These are phyloP conservation scores for Solanum virginianum DNA, from an alignment of 257 asterid genomes.

Conservation along the genomic window DNA sequence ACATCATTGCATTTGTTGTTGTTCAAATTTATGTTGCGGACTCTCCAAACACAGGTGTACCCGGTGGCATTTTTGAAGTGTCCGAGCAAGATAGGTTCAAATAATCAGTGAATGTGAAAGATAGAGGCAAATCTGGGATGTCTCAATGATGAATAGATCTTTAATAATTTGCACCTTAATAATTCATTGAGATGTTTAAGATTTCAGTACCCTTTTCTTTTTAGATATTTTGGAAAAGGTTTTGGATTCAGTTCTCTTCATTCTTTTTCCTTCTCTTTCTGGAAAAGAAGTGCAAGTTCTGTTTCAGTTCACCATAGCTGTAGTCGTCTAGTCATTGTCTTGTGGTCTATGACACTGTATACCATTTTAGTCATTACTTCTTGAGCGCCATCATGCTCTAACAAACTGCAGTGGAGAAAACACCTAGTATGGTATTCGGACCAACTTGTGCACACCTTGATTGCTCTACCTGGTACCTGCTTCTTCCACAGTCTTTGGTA, in stretches of 20 bases:
- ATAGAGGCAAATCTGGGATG: not conserved
- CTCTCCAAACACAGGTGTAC: too few species aligned
- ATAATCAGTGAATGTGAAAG: not conserved
- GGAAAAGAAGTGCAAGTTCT: not conserved
- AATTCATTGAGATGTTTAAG: not conserved
- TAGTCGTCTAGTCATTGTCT: not conserved
- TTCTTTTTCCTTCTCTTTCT: not conserved
- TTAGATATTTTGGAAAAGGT: not conserved
- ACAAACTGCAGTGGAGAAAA: not conserved
- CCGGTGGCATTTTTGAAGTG: too few species aligned
- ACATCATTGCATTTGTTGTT: not conserved
- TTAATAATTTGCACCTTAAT: not conserved
- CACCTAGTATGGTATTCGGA: not conserved
- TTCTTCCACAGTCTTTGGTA: not conserved
- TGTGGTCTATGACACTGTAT: not conserved
- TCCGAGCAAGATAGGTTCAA: too few species aligned
- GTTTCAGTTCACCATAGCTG: not conserved
- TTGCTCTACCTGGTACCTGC: not conserved
- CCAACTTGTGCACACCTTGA: not conserved
- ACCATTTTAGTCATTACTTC: not conserved
- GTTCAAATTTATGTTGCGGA: not conserved
- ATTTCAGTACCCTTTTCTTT: not conserved
- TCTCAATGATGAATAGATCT: not conserved
- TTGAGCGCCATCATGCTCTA: not conserved
- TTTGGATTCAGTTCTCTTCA: not conserved